Percentiles rank a stretch among this genome's conserved stretches.
phyloP scores from a whole-genome alignment of 495 filamentous ascomycete species.

The Neurospora sp. region DNA sequence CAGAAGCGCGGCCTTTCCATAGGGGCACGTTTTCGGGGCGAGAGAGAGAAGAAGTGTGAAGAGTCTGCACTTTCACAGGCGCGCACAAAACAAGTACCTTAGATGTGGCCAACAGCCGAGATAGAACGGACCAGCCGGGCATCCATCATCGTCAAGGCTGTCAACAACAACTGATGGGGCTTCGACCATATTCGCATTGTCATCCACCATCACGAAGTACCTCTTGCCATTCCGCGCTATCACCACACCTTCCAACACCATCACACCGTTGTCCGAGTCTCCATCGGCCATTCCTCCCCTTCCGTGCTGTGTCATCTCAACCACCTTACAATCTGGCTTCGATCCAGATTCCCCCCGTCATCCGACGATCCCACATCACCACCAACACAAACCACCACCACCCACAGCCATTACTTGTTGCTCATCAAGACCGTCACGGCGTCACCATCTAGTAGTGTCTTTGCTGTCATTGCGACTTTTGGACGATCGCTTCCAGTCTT shows the following conservation, averaged over 20 bases:
- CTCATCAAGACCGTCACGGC: constrained; percentile 13
- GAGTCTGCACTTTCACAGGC: constrained; percentile 12
- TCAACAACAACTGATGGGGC: constrained; percentile 3
- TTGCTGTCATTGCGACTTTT: constrained; percentile 11
- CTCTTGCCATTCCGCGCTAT: not conserved
- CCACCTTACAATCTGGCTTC: not conserved
- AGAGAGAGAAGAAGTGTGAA: constrained; percentile 20
- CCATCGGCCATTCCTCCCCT: not conserved
- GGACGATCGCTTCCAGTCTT: constrained; percentile 6
- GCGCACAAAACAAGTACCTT: constrained; percentile 18
- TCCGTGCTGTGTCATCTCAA: not conserved
- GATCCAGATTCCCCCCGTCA: not conserved
- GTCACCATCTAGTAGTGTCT: not conserved
- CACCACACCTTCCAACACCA: not conserved
- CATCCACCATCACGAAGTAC: not conserved
- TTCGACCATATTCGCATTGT: not conserved
- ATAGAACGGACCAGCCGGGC: constrained; percentile 11
- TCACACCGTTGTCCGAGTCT: not conserved
- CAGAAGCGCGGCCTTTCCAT: not conserved
- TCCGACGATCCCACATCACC: constrained; percentile 6
- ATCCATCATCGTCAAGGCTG: constrained; percentile 7
- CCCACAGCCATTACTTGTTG: constrained; percentile 14
- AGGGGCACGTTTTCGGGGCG: not conserved
- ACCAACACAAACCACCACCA: constrained; percentile 7
- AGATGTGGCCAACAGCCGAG: constrained; percentile 25